Evolutionary conservation across 2,329 filamentous ascomycete species (phyloP).

Genomic region (Ophiocordyceps robertsii): DNA sequence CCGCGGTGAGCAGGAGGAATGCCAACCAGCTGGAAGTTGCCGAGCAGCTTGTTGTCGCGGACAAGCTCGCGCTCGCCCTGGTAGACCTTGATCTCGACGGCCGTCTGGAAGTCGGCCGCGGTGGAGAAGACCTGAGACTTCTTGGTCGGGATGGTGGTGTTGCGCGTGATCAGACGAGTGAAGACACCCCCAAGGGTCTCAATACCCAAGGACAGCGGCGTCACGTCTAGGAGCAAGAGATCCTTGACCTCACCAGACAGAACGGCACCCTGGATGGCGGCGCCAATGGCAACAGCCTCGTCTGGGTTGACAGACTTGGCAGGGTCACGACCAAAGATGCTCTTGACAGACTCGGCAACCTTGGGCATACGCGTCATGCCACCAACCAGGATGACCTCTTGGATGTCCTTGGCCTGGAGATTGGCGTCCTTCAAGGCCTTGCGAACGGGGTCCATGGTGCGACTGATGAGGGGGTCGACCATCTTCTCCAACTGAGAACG

Average conservation of each 20-base stretch:
- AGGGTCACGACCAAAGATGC: constrained; percentile 89
- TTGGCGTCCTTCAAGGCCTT: constrained; percentile 95
- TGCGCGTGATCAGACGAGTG: constrained; percentile 95
- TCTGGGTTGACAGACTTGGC: constrained; percentile 98
- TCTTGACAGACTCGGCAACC: constrained; percentile 91
- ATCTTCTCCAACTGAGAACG: constrained; percentile 87
- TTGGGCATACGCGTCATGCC: constrained; percentile 99
- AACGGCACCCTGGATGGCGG: constrained; percentile 92
- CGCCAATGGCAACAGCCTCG: constrained; percentile 95
- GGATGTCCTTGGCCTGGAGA: constrained; percentile 83
- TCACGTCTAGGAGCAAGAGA: constrained; percentile 88
- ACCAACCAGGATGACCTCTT: constrained; percentile 95
- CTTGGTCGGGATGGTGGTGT: constrained; percentile 98
- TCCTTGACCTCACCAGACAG: constrained; percentile 95
- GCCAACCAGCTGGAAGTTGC: constrained; percentile 98
- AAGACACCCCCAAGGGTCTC: constrained; percentile 97
- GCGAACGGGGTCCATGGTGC: constrained; percentile 82
- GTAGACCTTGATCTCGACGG: constrained; percentile 99
- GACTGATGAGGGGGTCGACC: constrained; percentile 76
- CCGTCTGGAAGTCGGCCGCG: constrained; percentile 94
- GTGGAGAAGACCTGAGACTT: constrained; percentile 98
- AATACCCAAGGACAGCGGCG: constrained; percentile 91
- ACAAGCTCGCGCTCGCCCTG: constrained; percentile 99
- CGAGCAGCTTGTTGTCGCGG: constrained; percentile 94
- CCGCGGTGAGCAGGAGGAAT: constrained; percentile 93